Evolutionary conservation across 768 basidiomycete genomes (phyloP), one percentile per base, ranked within the genome.

Genomic region (Kwoniella sp.): DNA sequence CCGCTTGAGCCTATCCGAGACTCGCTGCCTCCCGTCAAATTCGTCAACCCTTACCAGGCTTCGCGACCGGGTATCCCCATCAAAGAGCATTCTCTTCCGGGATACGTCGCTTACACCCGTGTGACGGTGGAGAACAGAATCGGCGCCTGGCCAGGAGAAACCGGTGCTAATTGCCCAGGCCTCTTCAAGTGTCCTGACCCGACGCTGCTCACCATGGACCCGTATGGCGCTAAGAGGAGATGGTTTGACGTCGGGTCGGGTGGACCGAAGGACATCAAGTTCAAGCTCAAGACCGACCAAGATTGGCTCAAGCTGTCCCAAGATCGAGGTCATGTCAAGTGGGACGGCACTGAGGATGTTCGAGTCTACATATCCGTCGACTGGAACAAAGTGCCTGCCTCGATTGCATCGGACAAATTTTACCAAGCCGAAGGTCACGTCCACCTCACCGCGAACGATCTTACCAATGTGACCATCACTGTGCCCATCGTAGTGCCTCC

Each of bases 91-190:
- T 34, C 57, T 45, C 29, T 65, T 20, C 88, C 88, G 73, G 86
- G 85, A 0, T 76, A 88, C 1, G 79, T 87, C 38, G 87, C 88
- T 15, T 84, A 85, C 2, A 87, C 90, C 86, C 80, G 88, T 45
- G 84, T 88, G 60, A 84, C 84, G 2, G 84, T 86, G 0, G 89
- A 90, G 82, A 85, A 86, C 11, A 85, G 83, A 20, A 72, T 82
- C 1, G 88, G 86, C 20, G 86, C 87, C 37, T 90, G 87, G 87
- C 88, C 89, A 0, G 88, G 88, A 41, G 88, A 89, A 77, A 87
- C 88, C 70, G 81, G 80, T 34, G 83, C 84, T 77, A 85, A 89
- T 63, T 90, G 88, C 71, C 81, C 81, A 2, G 66, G 70, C 41
- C 61, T 64, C 1, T 74, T 70, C 57, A 73, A 71, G 62, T 81